Base-by-base conservation (phyloP, 2,329 filamentous ascomycete genomes). In the Fusarium brevicatenulatum region DNA sequence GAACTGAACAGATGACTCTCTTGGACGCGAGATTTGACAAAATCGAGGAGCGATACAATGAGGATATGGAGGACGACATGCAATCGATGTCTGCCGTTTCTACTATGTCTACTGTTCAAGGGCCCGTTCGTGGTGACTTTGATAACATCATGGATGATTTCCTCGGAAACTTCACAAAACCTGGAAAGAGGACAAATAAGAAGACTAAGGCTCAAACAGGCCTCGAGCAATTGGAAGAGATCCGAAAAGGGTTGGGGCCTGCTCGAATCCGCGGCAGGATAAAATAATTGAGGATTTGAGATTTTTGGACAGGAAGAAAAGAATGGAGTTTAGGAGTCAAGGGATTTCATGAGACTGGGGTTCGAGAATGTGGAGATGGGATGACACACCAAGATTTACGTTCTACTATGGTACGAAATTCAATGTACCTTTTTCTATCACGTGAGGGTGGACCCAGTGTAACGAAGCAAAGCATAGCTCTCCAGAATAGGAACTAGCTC, bases 111-210 rank as follows among this genome's bases (percentile, higher is more conserved):
- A 92, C 89, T 70, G 91, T 93, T 2, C 88, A 83, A 79, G 92
- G 91, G 0, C 88, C 91, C 15, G 84, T 94, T 42, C 87, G 94
- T 50, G 85, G 87, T 43, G 95, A 98, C 80, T 97, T 99, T 82
- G 92, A 97, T 80, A 89, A 86, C 69, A 94, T 98, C 80, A 91
- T 99, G 86, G 95, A 98, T 79, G 95, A 97, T 63, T 99, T 99
- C 83, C 83, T 98, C 32, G 93, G 91, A 13, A 91, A 86, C 39
- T 92, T 93, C 79, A 89, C 89, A 15, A 91, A 90, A 82, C 88
- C 88, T 30, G 92, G 92, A 4, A 95, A 94, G 84, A 91, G 91
- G 80, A 85, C 87, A 16, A 89, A 94, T 25, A 95, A 95, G 84
- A 94, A 95, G 83, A 92, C 92, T 23, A 93, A 92, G 79, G 91